These are phyloP conservation scores for Falciphora oryzae DNA, from an alignment of 2,329 filamentous ascomycete species.

Conservation along the genomic window DNA sequence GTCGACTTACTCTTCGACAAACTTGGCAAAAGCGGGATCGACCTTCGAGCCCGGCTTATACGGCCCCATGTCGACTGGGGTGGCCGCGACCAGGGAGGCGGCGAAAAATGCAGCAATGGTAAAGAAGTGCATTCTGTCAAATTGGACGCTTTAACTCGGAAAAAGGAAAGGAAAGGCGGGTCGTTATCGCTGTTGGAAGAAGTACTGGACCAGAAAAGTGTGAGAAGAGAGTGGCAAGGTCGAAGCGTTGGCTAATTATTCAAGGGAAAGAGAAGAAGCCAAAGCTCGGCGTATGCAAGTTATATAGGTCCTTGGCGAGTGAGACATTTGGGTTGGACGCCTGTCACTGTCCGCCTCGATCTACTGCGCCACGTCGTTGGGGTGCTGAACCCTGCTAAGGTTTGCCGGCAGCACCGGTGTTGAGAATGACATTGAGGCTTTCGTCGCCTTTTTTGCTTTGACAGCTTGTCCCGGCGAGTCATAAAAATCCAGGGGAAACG, in stretches of 20 bases:
- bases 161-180: not conserved
- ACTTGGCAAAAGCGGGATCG: constrained; percentile 11
- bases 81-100: constrained; percentile 7
- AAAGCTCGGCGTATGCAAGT: not conserved
- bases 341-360: not conserved
- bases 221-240: not conserved
- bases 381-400: not conserved
- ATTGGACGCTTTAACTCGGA: not conserved
- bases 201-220: too few species aligned
- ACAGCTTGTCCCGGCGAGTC: not conserved
- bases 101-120: not conserved
- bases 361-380: not conserved
- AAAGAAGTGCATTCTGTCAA: constrained; percentile 1
- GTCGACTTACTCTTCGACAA: constrained; percentile 6
- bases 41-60: constrained; percentile 12
- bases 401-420: not conserved
- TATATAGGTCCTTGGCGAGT: not conserved
- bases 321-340: too few species aligned
- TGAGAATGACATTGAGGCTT: too few species aligned
- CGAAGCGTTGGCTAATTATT: not conserved
- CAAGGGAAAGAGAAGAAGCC: not conserved
- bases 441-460: not conserved
- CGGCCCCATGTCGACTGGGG: constrained; percentile 12
- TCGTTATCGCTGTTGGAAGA: not conserved
- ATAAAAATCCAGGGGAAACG: not conserved